phyloP scores from a whole-genome alignment of 768 basidiomycete species.

The Rubroboletus pulcherrimus region DNA sequence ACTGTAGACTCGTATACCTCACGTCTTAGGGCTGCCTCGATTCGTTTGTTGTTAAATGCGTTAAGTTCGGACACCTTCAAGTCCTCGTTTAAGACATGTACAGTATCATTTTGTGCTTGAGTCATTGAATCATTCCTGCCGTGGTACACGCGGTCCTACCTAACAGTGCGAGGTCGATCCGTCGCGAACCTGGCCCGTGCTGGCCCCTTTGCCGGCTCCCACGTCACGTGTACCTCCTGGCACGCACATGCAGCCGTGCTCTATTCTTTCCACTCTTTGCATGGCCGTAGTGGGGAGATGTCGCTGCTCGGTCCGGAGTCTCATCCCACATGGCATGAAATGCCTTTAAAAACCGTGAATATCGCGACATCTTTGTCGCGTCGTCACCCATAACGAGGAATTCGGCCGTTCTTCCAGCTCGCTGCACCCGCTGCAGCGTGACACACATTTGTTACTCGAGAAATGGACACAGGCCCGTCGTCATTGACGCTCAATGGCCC shows the following conservation, averaged over 20 bases:
- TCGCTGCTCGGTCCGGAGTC: background rate
- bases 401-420: background rate
- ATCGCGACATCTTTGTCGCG: background rate
- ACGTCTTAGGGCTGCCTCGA: constrained; percentile 29
- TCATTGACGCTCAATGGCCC: constrained; percentile 38
- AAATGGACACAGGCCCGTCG: background rate
- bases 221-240: too few relatives aligned
- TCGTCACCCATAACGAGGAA: constrained; percentile 8
- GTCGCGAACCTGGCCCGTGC: too few relatives aligned
- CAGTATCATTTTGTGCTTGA: background rate
- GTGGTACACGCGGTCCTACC: too few relatives aligned
- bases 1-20: constrained; percentile 84
- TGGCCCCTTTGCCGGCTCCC: too few relatives aligned
- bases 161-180: too few relatives aligned
- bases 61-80: background rate
- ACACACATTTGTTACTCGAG: constrained; percentile 7
- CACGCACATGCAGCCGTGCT: too few relatives aligned
- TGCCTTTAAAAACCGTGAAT: background rate
- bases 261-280: background rate
- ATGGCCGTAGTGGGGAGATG: background rate
- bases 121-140: too few relatives aligned
- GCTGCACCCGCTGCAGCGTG: constrained; percentile 6
- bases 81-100: background rate
- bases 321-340: constrained; percentile 1
- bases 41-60: constrained; percentile 43